Evolutionary conservation across 1,139 yeast species (phyloP).

Genomic region (Blastobotrys aristatus): DNA sequence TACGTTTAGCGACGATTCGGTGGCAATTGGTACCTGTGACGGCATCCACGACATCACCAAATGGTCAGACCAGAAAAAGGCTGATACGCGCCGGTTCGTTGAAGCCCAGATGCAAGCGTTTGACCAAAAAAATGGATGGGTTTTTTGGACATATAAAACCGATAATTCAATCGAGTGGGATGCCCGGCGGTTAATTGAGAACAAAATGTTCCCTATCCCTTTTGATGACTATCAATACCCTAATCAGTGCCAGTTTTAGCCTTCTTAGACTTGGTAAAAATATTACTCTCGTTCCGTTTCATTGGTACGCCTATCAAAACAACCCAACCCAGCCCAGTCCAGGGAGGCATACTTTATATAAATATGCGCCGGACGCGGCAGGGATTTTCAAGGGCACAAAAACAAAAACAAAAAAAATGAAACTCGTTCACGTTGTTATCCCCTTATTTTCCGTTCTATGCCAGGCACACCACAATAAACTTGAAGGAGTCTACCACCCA

Average conservation of each 20-base stretch:
- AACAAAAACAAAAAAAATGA: no score
- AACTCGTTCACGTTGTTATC: no score
- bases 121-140: constrained; percentile 75
- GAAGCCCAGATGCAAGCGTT: constrained; percentile 91
- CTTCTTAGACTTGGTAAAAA: no score
- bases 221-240: constrained; percentile 59
- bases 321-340: no score
- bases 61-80: constrained; percentile 59
- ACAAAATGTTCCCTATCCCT: constrained; percentile 77
- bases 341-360: no score
- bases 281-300: no score
- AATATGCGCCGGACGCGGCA: no score
- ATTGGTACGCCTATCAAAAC: no score
- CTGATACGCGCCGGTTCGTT: constrained; percentile 59
- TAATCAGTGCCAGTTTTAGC: constrained; percentile 55
- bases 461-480: no score
- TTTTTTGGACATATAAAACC: constrained; percentile 75
- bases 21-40: constrained; percentile 60
- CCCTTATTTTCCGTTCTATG: no score
- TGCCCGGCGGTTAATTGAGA: constrained; percentile 49
- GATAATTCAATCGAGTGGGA: constrained; percentile 66
- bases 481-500: no score
- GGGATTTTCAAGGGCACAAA: no score
- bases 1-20: constrained; percentile 42
- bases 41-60: constrained; percentile 48